Evolutionary conservation across 345 rosid genomes (phyloP).

Genomic region (Ceriops decandra): DNA sequence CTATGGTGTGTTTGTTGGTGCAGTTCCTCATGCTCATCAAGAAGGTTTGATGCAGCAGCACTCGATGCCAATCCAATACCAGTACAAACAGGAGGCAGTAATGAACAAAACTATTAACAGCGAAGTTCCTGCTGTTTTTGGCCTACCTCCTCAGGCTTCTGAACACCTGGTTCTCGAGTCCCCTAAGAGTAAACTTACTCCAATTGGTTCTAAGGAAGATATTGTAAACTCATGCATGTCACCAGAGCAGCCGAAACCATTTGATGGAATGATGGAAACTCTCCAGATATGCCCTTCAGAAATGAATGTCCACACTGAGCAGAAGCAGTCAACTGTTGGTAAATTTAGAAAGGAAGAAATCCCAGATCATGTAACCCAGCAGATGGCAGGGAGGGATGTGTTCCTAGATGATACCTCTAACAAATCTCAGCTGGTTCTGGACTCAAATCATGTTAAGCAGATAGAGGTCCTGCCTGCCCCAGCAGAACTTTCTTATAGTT

Average conservation of each 20-base stretch:
- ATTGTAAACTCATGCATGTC: conserved; percentile 17
- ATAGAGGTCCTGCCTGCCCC: conserved; percentile 23
- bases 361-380: conserved; percentile 32
- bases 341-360: conserved; percentile 31
- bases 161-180: conserved; percentile 32
- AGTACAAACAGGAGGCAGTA: conserved; percentile 30
- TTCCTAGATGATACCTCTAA: conserved; percentile 27
- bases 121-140: conserved; percentile 25
- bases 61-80: conserved; percentile 22
- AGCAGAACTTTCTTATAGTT: conserved; percentile 25
- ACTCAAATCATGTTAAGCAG: conserved; percentile 26
- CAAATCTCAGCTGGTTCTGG: conserved; percentile 29
- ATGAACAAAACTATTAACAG: conserved; percentile 21
- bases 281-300: conserved; percentile 30
- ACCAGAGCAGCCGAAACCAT: conserved; percentile 28
- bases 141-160: conserved; percentile 29
- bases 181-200: conserved; percentile 27
- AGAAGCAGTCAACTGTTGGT: conserved; percentile 28
- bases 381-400: conserved; percentile 31
- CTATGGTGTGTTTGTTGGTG: conserved; percentile 24
- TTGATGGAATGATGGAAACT: conserved; percentile 43
- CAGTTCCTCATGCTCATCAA: conserved; percentile 23
- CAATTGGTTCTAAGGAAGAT: conserved; percentile 29
- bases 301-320: conserved; percentile 29
- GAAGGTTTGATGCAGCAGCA: conserved; percentile 34